A percentile compares a stretch with the other conserved stretches of the same genome.
These are phyloP conservation scores for Trametes villosa DNA, from an alignment of 768 basidiomycete species.

Conservation along the genomic window DNA sequence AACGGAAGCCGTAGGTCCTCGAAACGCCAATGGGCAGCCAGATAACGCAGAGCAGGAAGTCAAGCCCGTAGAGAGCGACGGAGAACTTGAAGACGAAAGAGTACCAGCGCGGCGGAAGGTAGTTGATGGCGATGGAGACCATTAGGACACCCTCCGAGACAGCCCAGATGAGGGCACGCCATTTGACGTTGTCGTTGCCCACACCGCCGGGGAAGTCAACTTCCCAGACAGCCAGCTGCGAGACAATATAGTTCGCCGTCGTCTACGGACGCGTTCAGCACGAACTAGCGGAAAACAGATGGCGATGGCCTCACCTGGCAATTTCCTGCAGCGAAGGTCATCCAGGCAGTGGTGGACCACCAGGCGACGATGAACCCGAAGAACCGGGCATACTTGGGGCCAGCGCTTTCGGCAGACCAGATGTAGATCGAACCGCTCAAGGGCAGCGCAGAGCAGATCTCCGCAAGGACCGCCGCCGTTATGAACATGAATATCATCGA, in stretches of 20 bases:
- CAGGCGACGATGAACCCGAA: constrained; percentile 90
- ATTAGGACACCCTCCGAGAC: constrained; percentile 75
- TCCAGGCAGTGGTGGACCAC: constrained; percentile 97
- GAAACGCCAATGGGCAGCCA: constrained; percentile 94
- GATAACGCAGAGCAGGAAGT: constrained; percentile 86
- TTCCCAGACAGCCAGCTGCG: constrained; percentile 80
- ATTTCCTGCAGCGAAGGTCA: constrained; percentile 89
- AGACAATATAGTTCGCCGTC: constrained; percentile 88
- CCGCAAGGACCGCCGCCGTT: constrained; percentile 84
- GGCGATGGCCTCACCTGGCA: constrained; percentile 62
- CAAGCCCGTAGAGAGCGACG: constrained; percentile 74
- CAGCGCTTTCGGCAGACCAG: constrained; percentile 93
- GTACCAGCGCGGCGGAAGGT: constrained; percentile 77
- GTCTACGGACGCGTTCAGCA: constrained; percentile 49
- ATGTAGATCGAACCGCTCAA: constrained; percentile 92
- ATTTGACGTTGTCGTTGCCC: constrained; percentile 72
- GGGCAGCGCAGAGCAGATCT: constrained; percentile 88
- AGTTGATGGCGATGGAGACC: constrained; percentile 80
- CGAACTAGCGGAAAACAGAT: neutral
- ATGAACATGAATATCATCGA: constrained; percentile 89
- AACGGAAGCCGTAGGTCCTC: constrained; percentile 87
- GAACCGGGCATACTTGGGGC: constrained; percentile 83
- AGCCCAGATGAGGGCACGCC: constrained; percentile 85
- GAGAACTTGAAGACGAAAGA: constrained; percentile 80
- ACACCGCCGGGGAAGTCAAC: constrained; percentile 84